Evolutionary conservation across 768 basidiomycete genomes (phyloP).

Genomic region (Suillus spraguei): DNA sequence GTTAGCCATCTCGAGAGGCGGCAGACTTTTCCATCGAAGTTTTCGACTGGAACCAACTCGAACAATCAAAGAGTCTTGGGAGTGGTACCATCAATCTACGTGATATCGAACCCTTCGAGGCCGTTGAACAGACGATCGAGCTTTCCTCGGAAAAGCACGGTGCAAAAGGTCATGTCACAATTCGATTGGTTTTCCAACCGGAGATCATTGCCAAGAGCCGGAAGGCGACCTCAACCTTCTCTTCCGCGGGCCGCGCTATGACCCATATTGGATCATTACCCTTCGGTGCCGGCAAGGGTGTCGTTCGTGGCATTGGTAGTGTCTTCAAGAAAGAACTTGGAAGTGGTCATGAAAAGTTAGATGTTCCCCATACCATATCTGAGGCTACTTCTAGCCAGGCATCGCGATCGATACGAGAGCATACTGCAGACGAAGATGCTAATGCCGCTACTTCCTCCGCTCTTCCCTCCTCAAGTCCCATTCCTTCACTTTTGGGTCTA

Average conservation of each 20-base stretch:
- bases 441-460: constrained; percentile 22
- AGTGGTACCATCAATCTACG: constrained; percentile 65
- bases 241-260: constrained; percentile 82
- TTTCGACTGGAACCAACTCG: constrained; percentile 93
- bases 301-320: constrained; percentile 76
- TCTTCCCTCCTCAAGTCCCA: constrained; percentile 33
- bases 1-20: constrained; percentile 79
- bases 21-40: constrained; percentile 81
- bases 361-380: constrained; percentile 23
- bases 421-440: constrained; percentile 23
- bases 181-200: constrained; percentile 86
- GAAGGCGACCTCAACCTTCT: constrained; percentile 90
- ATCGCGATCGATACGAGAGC: constrained; percentile 47
- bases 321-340: constrained; percentile 57
- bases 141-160: constrained; percentile 70
- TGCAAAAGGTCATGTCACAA: constrained; percentile 63
- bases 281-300: constrained; percentile 76
- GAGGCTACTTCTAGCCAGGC: constrained; percentile 51
- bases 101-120: constrained; percentile 78
- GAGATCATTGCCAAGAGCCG: constrained; percentile 83
- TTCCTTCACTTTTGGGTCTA: constrained; percentile 30
- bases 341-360: constrained; percentile 33
- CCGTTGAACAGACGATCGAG: constrained; percentile 55
- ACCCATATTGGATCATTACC: constrained; percentile 81
- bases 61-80: constrained; percentile 85